Percentiles rank a stretch among this genome's conserved stretches.
Evolutionary conservation across 345 rosid genomes (phyloP).

Genomic region (Toxicodendron radicans): DNA sequence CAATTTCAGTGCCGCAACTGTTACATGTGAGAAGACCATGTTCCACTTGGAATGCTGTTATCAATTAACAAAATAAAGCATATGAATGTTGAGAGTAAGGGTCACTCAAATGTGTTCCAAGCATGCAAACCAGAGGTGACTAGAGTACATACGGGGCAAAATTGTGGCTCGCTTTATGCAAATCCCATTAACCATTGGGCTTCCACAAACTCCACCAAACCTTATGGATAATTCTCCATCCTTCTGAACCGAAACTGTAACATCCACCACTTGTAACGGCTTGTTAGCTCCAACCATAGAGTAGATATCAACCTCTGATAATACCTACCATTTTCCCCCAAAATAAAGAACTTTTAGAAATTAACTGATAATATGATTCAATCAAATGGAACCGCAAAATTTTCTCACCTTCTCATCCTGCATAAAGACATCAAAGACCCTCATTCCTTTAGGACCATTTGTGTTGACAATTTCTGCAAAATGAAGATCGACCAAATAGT

Average conservation of each 20-base stretch:
- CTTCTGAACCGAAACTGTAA: slow-evolving; percentile 33
- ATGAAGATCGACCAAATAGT: slow-evolving; percentile 50
- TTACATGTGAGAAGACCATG: slow-evolving; percentile 35
- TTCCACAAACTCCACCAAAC: slow-evolving; percentile 42
- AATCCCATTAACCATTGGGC: slow-evolving; percentile 41
- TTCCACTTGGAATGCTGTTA: slow-evolving; percentile 15
- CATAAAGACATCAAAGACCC: slow-evolving; percentile 47
- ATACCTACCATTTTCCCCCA: slow-evolving; percentile 32
- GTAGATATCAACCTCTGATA: slow-evolving; percentile 46
- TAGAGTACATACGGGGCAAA: slow-evolving; percentile 20
- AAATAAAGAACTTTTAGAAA: not conserved
- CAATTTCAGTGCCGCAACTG: slow-evolving; percentile 37
- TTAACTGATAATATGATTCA: not conserved
- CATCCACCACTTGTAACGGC: slow-evolving; percentile 42
- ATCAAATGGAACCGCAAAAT: not conserved
- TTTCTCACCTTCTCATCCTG: slow-evolving; percentile 48
- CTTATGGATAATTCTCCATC: slow-evolving; percentile 32
- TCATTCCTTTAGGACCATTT: slow-evolving; percentile 51
- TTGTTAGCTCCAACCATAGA: slow-evolving; percentile 49
- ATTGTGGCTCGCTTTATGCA: slow-evolving; percentile 42
- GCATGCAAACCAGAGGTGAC: slow-evolving; percentile 2
- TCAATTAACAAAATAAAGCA: slow-evolving; percentile 11
- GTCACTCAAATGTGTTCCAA: not conserved
- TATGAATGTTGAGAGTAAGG: slow-evolving; percentile 2
- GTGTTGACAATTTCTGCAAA: slow-evolving; percentile 50